Evolutionary conservation across 2,329 filamentous ascomycete species (phyloP).

Genomic region (Chrysosporium keratinophilum): DNA sequence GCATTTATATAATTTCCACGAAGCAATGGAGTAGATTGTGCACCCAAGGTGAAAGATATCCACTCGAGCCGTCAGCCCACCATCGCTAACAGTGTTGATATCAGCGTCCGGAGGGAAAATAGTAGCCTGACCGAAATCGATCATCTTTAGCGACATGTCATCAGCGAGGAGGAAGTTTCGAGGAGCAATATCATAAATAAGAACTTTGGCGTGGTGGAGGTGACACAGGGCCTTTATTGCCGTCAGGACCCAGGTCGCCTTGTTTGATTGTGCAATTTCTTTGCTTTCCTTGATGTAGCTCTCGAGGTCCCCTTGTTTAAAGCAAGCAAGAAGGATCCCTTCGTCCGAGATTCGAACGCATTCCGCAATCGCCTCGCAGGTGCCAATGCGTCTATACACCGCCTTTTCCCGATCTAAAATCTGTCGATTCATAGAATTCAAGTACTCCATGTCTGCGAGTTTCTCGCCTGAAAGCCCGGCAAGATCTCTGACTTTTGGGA

Average conservation of each 20-base stretch:
- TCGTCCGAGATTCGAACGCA: too few relatives aligned
- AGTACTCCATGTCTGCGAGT: not conserved
- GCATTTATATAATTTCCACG: not conserved
- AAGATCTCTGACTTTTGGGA: not conserved
- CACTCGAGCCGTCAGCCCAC: not conserved
- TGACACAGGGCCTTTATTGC: not conserved
- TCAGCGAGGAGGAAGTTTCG: slow-evolving; percentile 14
- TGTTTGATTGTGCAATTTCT: not conserved
- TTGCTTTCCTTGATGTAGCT: not conserved
- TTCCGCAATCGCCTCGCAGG: too few relatives aligned
- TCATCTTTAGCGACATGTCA: slow-evolving; percentile 17
- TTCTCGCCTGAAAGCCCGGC: not conserved
- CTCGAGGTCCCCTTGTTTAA: not conserved
- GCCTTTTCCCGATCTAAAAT: not conserved
- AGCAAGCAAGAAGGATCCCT: too few relatives aligned
- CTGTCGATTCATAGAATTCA: not conserved
- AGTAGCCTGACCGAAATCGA: slow-evolving; percentile 18
- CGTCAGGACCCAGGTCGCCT: not conserved
- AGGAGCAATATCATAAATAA: not conserved
- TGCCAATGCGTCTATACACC: not conserved
- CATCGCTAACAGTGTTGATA: not conserved
- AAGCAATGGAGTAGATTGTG: not conserved
- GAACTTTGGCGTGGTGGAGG: not conserved
- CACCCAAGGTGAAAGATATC: slow-evolving; percentile 3
- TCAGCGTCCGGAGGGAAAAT: slow-evolving; percentile 5